Conservation (phyloP, 805 yeast species). For the Wickerhamomyces chaumierensis region DNA sequence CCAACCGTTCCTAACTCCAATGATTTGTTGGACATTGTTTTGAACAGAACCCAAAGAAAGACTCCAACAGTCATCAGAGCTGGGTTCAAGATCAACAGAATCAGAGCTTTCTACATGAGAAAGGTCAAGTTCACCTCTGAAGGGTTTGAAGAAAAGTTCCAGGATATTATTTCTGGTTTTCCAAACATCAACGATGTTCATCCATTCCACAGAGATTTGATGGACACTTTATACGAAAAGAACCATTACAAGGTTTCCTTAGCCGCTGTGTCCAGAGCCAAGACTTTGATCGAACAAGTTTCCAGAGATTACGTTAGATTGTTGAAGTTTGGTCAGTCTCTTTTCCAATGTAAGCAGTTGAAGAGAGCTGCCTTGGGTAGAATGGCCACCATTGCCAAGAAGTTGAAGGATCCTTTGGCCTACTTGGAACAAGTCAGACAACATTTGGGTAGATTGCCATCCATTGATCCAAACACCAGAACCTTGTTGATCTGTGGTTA, state of each 20-base stretch:
- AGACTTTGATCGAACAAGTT: constrained; percentile 89
- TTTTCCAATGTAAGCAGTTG: constrained; percentile 97
- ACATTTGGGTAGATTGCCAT: constrained; percentile 96
- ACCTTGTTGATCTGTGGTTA: constrained; percentile 95
- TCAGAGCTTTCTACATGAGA: constrained; percentile 95
- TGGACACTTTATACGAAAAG: constrained; percentile 96
- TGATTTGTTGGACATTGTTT: constrained; percentile 91
- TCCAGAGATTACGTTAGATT: constrained; percentile 91
- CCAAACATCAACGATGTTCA: constrained; percentile 96
- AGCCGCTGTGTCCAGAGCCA: constrained; percentile 91
- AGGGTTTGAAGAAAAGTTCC: constrained; percentile 88
- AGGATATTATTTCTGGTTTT: constrained; percentile 75
- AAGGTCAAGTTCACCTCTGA: constrained; percentile 94
- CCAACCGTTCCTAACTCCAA: constrained; percentile 88
- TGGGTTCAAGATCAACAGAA: constrained; percentile 92
- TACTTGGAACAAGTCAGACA: constrained; percentile 98
- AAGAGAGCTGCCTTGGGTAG: constrained; percentile 98
- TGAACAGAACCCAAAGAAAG: constrained; percentile 95
- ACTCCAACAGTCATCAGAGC: constrained; percentile 98
- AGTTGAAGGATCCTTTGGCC: constrained; percentile 84
- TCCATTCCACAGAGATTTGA: constrained; percentile 95
- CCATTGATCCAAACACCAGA: constrained; percentile 97
- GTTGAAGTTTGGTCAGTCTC: constrained; percentile 92
- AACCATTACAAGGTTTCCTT: constrained; percentile 95
- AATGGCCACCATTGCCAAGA: constrained; percentile 97